phyloP scores from a whole-genome alignment of 192 early-diverging fungal species.

The Jimgerdemannia flammicorona region DNA sequence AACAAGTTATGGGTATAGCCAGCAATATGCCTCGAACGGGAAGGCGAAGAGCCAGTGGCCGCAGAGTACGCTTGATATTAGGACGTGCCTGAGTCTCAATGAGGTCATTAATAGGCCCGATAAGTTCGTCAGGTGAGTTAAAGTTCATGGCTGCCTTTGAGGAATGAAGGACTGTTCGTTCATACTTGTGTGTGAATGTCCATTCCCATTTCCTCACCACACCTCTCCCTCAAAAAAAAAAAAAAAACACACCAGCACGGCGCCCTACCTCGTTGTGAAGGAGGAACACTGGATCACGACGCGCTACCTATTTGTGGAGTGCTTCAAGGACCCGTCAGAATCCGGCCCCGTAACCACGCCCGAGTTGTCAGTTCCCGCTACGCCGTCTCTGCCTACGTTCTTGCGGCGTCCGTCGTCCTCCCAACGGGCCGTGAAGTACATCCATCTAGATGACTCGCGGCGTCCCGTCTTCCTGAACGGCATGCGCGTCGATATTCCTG shows the following conservation, averaged over 20 bases:
- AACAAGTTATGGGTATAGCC: constrained; percentile 30
- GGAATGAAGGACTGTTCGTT: too few relatives aligned
- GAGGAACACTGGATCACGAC: constrained; percentile 28
- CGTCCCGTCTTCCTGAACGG: not conserved
- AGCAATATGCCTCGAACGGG: constrained; percentile 12
- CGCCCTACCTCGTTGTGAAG: constrained; percentile 30
- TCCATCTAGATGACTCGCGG: not conserved
- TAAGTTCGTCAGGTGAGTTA: constrained; percentile 27
- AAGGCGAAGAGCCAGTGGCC: constrained; percentile 19
- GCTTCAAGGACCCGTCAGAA: constrained; percentile 18
- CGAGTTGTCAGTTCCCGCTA: not conserved
- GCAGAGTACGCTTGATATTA: constrained; percentile 24
- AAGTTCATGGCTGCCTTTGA: too few relatives aligned
- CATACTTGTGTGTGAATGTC: not conserved
- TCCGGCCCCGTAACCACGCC: not conserved
- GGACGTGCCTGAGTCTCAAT: constrained; percentile 36
- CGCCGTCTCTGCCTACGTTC: not conserved
- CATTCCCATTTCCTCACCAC: not conserved
- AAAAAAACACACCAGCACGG: constrained; percentile 16
- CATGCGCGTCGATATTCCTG: not conserved
- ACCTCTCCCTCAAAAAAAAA: not conserved
- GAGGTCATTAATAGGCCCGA: constrained; percentile 41
- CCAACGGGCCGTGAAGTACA: not conserved
- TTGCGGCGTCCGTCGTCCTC: not conserved
- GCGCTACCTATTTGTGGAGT: constrained; percentile 27